Conservation (phyloP, 2,329 filamentous ascomycete species). For the Daldinia eschscholtzii region DNA sequence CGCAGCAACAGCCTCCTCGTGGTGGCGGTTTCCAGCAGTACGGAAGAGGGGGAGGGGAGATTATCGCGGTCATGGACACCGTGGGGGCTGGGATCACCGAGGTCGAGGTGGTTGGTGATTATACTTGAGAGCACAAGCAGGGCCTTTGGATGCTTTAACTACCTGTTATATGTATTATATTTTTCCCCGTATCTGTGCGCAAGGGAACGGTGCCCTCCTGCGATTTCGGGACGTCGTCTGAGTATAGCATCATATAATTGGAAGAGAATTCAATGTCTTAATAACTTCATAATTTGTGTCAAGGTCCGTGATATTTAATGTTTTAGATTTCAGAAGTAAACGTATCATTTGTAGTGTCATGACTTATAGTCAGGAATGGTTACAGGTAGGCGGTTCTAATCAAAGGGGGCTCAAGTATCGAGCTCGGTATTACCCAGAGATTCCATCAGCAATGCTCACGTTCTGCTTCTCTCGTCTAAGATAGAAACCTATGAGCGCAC, state of each 20-base stretch:
- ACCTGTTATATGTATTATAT: background rate
- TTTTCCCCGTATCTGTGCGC: background rate
- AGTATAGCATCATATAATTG: background rate
- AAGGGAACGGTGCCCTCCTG: background rate
- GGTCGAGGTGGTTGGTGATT: slow-evolving; percentile 46
- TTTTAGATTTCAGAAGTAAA: background rate
- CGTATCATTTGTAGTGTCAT: background rate
- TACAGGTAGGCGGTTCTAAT: background rate
- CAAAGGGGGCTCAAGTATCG: background rate
- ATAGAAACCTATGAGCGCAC: background rate
- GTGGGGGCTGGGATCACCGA: slow-evolving; percentile 48
- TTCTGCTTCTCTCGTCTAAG: background rate
- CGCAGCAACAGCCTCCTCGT: slow-evolving; percentile 26
- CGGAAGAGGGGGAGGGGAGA: slow-evolving; percentile 50
- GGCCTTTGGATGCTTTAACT: background rate
- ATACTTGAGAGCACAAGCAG: background rate
- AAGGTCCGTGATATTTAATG: background rate
- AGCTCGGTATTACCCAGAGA: background rate
- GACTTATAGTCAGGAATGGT: background rate
- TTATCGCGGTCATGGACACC: slow-evolving; percentile 50
- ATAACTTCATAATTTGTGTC: background rate
- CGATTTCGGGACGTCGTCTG: background rate
- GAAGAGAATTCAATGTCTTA: background rate
- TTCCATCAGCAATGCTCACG: background rate
- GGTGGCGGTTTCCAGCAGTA: slow-evolving; percentile 47